These are phyloP conservation scores for Fusarium pseudograminearum DNA, from an alignment of 2,329 filamentous ascomycete genomes.

Conservation along the genomic window DNA sequence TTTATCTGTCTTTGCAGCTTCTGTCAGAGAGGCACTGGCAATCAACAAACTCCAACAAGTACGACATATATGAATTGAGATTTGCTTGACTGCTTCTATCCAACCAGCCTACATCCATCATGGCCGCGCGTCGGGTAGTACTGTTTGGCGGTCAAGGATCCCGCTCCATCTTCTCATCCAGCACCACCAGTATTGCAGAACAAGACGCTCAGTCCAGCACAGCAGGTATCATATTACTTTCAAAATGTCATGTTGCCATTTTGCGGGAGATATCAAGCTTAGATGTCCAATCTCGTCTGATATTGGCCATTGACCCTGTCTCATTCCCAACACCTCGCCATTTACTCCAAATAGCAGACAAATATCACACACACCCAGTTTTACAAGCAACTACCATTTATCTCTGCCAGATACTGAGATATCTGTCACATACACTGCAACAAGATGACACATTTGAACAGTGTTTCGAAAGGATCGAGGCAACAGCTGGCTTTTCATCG, in stretches of 20 bases:
- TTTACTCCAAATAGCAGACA: background rate
- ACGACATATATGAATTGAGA: background rate
- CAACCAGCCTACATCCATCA: background rate
- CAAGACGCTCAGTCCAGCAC: background rate
- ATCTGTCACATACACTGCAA: background rate
- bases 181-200: background rate
- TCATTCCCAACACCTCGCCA: background rate
- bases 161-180: slow-evolving; percentile 1
- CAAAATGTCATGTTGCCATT: background rate
- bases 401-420: slow-evolving; percentile 2
- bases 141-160: slow-evolving; percentile 5
- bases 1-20: background rate
- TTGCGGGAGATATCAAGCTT: background rate
- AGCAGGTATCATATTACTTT: background rate
- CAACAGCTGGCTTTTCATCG: slow-evolving; percentile 6
- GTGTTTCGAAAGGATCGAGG: background rate
- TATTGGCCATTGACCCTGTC: background rate
- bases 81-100: background rate
- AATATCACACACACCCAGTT: background rate
- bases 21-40: background rate
- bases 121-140: background rate
- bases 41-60: background rate
- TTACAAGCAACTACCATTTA: slow-evolving; percentile 5
- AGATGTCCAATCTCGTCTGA: background rate
- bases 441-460: background rate